Evolutionary conservation across 2,329 filamentous ascomycete species (phyloP).

Genomic region (Pseudopithomyces maydicus): DNA sequence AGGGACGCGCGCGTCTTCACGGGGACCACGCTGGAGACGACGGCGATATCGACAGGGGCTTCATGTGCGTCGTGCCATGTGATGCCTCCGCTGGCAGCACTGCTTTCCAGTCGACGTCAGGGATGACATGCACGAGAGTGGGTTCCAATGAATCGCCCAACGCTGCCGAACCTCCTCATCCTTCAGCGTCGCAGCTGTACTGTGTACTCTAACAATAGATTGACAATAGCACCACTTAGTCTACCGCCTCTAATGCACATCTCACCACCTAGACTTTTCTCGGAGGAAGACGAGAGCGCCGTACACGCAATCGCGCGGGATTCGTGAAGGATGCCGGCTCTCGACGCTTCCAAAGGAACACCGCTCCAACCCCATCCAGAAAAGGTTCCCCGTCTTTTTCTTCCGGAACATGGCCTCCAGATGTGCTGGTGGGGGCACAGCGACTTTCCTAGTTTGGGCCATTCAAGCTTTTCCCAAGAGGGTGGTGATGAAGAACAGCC

Average conservation of each 20-base stretch:
- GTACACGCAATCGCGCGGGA: background rate
- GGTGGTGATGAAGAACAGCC: too few species aligned
- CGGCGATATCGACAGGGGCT: background rate
- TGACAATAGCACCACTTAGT: background rate
- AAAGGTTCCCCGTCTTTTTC: background rate
- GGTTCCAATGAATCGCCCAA: conserved; percentile 8
- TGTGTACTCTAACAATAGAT: background rate
- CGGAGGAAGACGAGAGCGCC: background rate
- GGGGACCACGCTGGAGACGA: background rate
- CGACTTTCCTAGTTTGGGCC: too few species aligned
- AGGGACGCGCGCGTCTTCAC: background rate
- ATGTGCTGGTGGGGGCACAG: too few species aligned
- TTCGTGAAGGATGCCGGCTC: too few species aligned
- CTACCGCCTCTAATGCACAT: background rate
- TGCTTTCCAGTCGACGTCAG: background rate
- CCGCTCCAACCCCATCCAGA: background rate
- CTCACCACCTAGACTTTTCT: background rate
- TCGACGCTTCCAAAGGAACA: background rate
- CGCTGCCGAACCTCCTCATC: background rate
- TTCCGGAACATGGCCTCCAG: too few species aligned
- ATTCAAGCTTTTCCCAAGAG: too few species aligned
- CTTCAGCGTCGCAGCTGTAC: background rate
- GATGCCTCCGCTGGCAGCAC: conserved; percentile 10
- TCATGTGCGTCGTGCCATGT: conserved; percentile 18
- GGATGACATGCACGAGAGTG: conserved; percentile 12